Conservation (phyloP, 306 rosid genomes). For the Vigna trinervia region DNA sequence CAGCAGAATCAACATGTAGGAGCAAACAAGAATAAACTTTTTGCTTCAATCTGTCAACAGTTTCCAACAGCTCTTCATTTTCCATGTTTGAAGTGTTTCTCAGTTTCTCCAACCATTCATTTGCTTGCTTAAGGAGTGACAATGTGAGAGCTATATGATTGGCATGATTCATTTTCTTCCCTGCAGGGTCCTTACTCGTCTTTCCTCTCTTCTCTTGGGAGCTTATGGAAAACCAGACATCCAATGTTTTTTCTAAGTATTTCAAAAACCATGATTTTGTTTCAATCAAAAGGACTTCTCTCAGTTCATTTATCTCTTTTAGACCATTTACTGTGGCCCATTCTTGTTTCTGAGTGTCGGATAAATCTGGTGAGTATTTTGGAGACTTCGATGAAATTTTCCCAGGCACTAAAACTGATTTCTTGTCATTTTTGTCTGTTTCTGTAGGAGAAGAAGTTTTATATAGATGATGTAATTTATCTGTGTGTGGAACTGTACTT, state of each 20-base stretch:
- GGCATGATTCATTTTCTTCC: slow-evolving; percentile 6
- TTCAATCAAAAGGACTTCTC: slow-evolving; percentile 13
- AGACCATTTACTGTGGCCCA: slow-evolving; percentile 5
- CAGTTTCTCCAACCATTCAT: slow-evolving; percentile 24
- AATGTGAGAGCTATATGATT: slow-evolving; percentile 26
- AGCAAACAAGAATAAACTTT: slow-evolving; percentile 73
- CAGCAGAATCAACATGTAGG: slow-evolving; percentile 69
- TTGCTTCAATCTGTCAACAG: slow-evolving; percentile 65
- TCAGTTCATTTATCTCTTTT: slow-evolving; percentile 9
- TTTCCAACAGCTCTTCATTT: slow-evolving; percentile 10
- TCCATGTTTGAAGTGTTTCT: not conserved
- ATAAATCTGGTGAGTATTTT: slow-evolving; percentile 10
- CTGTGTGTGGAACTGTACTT: not conserved
- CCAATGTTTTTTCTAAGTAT: slow-evolving; percentile 20
- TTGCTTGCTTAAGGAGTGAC: slow-evolving; percentile 29
- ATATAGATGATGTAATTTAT: not conserved
- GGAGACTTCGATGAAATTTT: slow-evolving; percentile 22
- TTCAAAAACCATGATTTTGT: slow-evolving; percentile 28
- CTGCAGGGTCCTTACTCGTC: not conserved
- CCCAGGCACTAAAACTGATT: not conserved
- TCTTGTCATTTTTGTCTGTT: not conserved
- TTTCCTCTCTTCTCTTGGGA: slow-evolving; percentile 11
- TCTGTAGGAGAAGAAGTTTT: not conserved
- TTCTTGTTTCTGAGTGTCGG: slow-evolving; percentile 8
- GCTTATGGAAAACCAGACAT: slow-evolving; percentile 16